phyloP scores from a whole-genome alignment of 1,139 yeast species.

The Pichia sp. region DNA sequence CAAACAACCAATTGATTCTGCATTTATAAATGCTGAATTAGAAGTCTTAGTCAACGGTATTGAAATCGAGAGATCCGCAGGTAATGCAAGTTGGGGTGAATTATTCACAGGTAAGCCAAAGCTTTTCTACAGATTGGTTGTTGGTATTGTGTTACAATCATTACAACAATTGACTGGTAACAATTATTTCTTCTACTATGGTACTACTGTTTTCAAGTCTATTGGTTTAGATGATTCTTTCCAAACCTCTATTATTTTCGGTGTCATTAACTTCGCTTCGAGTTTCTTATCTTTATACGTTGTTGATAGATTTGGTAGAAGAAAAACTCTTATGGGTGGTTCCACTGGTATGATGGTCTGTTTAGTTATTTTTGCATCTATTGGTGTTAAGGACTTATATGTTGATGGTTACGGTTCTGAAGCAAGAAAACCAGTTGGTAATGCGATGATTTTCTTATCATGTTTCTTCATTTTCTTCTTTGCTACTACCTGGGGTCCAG shows the following conservation, averaged over 20 bases:
- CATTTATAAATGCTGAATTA: slow-evolving; percentile 51
- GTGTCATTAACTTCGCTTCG: slow-evolving; percentile 71
- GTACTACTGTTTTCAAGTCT: slow-evolving; percentile 69
- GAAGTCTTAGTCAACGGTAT: slow-evolving; percentile 58
- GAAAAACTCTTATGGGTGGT: slow-evolving; percentile 59
- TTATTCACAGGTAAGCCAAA: slow-evolving; percentile 61
- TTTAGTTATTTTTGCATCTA: slow-evolving; percentile 58
- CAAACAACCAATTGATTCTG: slow-evolving; percentile 54
- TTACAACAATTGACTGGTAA: slow-evolving; percentile 77
- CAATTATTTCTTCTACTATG: slow-evolving; percentile 77
- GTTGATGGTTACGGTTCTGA: slow-evolving; percentile 38
- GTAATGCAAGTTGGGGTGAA: slow-evolving; percentile 64
- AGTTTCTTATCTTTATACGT: slow-evolving; percentile 62
- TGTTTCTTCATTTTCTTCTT: slow-evolving; percentile 77
- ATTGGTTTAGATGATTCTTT: slow-evolving; percentile 71
- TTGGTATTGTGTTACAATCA: slow-evolving; percentile 61
- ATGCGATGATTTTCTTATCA: slow-evolving; percentile 71
- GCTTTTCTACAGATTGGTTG: slow-evolving; percentile 55
- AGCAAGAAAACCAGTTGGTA: slow-evolving; percentile 49
- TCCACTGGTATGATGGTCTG: slow-evolving; percentile 59
- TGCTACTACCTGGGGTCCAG: slow-evolving; percentile 86
- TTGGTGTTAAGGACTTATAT: slow-evolving; percentile 62
- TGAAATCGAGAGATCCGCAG: slow-evolving; percentile 56
- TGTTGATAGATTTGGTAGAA: slow-evolving; percentile 67
- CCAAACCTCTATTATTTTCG: slow-evolving; percentile 69